A percentile compares a stretch with the other conserved stretches of the same genome.
These are phyloP conservation scores for Aristolochia californica DNA, from an alignment of 164 flowering plant species.

Conservation along the genomic window DNA sequence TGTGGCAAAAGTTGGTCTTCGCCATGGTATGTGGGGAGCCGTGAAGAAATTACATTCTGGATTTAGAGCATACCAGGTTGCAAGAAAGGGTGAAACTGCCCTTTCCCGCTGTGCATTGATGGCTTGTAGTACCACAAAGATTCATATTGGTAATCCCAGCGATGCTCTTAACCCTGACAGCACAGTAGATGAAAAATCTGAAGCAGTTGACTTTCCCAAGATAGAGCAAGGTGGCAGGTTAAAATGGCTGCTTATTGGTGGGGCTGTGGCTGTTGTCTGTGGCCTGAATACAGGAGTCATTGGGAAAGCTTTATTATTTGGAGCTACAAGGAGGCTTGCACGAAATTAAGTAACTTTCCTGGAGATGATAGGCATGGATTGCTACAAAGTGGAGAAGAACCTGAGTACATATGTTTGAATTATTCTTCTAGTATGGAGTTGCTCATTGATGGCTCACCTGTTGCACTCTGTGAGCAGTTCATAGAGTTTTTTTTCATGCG, in stretches of 20 bases:
- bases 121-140: constrained; percentile 63
- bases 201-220: constrained; percentile 2
- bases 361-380: neutral
- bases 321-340: constrained; percentile 60
- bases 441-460: no score
- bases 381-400: neutral
- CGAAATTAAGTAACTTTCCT: constrained; percentile 19
- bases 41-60: constrained; percentile 88
- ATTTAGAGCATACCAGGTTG: constrained; percentile 73
- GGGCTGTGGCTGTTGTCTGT: constrained; percentile 62
- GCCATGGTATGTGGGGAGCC: constrained; percentile 99
- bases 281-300: constrained; percentile 61
- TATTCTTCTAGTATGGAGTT: neutral
- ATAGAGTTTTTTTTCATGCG: no score
- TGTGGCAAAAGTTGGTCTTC: constrained; percentile 83
- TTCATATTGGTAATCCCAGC: constrained; percentile 24
- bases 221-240: constrained; percentile 42
- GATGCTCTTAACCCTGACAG: constrained; percentile 19
- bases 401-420: neutral
- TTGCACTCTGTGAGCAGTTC: no score
- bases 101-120: constrained; percentile 51
- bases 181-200: constrained; percentile 26
- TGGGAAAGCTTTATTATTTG: constrained; percentile 61
- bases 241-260: constrained; percentile 74
- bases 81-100: constrained; percentile 46